Evolutionary conservation across 176 grass and related monocot genomes (phyloP).

Genomic region (Oryza glaberrima): DNA sequence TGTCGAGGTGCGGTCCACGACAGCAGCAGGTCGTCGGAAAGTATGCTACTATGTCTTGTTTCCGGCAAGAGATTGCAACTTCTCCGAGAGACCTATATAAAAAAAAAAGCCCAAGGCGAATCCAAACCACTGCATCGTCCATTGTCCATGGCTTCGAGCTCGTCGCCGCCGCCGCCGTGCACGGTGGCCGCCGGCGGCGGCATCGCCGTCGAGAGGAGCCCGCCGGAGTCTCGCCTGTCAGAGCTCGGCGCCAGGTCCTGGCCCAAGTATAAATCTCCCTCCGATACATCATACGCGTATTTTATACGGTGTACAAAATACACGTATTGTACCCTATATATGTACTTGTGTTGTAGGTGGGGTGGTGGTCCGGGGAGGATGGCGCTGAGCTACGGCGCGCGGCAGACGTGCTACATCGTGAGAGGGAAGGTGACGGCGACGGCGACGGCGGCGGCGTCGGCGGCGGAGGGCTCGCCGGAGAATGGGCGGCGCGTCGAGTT

Average conservation of each 20-base stretch:
- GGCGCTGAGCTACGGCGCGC: conserved; percentile 58
- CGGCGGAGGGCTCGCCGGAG: conserved; percentile 55
- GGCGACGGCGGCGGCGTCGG: background rate
- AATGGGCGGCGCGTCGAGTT: conserved; percentile 20
- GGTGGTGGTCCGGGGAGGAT: conserved; percentile 64
- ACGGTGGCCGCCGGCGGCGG: too few relatives aligned
- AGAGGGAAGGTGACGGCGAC: conserved; percentile 44
- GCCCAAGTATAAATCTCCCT: conserved; percentile 7
- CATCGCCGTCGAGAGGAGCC: conserved; percentile 32
- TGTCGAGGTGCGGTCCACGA: conserved; percentile 38
- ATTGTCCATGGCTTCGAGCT: conserved; percentile 26
- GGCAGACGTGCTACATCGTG: conserved; percentile 78
- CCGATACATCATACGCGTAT: background rate
- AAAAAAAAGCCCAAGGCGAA: background rate
- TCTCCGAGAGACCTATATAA: background rate
- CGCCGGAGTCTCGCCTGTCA: conserved; percentile 20
- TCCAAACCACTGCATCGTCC: background rate
- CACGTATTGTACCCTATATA: background rate
- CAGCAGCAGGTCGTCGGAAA: background rate
- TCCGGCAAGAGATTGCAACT: conserved; percentile 4
- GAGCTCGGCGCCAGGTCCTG: conserved; percentile 48
- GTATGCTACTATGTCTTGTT: background rate
- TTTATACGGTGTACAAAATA: background rate
- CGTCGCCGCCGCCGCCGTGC: background rate
- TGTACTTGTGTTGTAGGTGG: conserved; percentile 38